Base-by-base conservation (phyloP, 2,329 filamentous ascomycete species). In the Ceratocystis alfenasii region DNA sequence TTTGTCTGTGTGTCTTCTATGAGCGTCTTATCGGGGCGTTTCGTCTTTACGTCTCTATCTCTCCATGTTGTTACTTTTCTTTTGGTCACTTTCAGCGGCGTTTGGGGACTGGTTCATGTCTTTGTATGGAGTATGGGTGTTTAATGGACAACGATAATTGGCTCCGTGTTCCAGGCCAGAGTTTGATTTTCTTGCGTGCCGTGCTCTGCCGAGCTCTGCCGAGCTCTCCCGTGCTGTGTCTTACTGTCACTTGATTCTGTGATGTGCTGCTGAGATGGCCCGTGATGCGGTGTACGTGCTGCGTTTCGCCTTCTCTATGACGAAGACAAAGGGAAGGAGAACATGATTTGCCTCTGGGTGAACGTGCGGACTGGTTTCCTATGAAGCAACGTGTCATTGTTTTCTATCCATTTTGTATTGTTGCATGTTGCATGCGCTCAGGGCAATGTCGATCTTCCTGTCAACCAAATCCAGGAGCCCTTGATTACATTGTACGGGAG, bases 21-120 rank as follows among this genome's bases (percentile, higher is more conserved):
- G 28, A 15, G 59, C 22, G 62, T 36, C 46, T 33, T 69, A 68
- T 68, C 68, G 67, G 66, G 20, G 44, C 46, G 65, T 63, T 62
- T 69, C 66, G 66, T 67, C 67, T 65, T 65, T 68, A n/a, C 36
- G 50, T 28, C 20, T 7, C 22, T 41, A 25, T 30, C 62, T 64
- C 36, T 41, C 12, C 36, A 41, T 41, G 53, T 30, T 63, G 5
- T 30, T 59, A 44, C 20, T 53, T 66, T 64, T 57, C 22, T 55
- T 45, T 45, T 60, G 45, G 44, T 63, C 30, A 33, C 15, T 64
- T 64, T 55, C 12, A 33, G 17, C 17, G 48, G 20, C 36, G 20
- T 64, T 64, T 33, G 33, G 20, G 36, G 22, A 22, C 20, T 64
- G 62, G 30, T 50, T 50, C 20, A 33, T 59, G 12, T 59, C 28